Conservation (phyloP, 202 grass and related monocot species). For the Schoenoplectus tabernaemontani region DNA sequence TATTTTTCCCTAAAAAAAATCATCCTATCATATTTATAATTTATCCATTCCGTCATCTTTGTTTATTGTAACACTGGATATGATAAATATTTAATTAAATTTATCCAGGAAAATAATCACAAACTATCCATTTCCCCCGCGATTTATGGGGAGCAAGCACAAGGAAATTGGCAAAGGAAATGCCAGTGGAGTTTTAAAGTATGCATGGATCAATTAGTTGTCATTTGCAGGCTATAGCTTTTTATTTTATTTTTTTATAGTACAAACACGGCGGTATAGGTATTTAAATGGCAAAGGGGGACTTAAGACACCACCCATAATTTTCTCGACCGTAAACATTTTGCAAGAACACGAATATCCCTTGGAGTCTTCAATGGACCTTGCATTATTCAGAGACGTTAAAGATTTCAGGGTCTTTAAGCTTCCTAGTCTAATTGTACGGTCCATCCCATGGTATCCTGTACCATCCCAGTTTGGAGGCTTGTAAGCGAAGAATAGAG, state of each 20-base stretch:
- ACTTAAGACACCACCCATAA: neutral
- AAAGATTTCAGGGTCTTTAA: neutral
- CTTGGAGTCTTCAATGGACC: neutral
- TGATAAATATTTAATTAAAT: neutral
- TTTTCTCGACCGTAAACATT: neutral
- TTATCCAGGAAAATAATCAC: neutral
- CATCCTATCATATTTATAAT: too few relatives aligned
- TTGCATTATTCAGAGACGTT: neutral
- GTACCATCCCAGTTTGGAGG: slow-evolving; percentile 67
- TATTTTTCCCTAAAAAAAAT: too few relatives aligned
- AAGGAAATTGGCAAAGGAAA: neutral
- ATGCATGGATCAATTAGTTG: neutral
- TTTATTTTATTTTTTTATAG: neutral
- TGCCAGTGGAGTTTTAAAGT: neutral
- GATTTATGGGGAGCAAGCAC: neutral
- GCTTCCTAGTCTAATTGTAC: slow-evolving; percentile 43
- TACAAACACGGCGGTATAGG: neutral
- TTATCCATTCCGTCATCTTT: neutral
- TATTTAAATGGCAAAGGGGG: neutral
- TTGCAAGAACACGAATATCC: neutral
- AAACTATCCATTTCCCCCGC: neutral
- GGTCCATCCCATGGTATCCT: slow-evolving; percentile 70
- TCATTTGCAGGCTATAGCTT: neutral
- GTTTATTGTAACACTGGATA: neutral
- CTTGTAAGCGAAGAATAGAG: slow-evolving; percentile 58